Evolutionary conservation across 768 basidiomycete genomes (phyloP).

Genomic region (Gymnopilus dilepis): DNA sequence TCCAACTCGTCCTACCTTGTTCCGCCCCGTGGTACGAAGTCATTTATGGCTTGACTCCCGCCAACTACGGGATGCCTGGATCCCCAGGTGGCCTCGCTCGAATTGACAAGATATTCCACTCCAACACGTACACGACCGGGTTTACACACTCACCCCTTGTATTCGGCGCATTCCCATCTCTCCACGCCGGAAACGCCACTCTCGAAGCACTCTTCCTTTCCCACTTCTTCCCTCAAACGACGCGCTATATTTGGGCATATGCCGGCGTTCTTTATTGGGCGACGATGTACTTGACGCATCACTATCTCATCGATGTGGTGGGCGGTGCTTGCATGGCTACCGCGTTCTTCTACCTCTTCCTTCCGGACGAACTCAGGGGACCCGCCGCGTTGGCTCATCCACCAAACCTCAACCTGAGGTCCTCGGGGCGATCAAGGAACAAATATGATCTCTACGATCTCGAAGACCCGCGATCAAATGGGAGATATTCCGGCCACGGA

Average conservation of each 20-base stretch:
- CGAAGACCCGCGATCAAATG: conserved; percentile 56
- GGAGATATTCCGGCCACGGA: conserved; percentile 21
- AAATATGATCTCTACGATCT: conserved; percentile 85
- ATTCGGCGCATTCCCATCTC: conserved; percentile 95
- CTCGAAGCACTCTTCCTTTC: conserved; percentile 92
- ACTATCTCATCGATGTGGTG: conserved; percentile 98
- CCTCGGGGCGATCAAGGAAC: conserved; percentile 39
- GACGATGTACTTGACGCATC: conserved; percentile 98
- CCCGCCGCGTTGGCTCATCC: conserved; percentile 56
- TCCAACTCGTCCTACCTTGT: conserved; percentile 90
- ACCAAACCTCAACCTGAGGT: conserved; percentile 36
- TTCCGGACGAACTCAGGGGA: conserved; percentile 80
- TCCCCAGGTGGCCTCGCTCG: conserved; percentile 92
- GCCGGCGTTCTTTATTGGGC: conserved; percentile 92
- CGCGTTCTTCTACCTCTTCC: conserved; percentile 84
- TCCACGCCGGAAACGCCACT: conserved; percentile 91
- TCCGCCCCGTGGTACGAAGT: conserved; percentile 98
- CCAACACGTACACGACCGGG: conserved; percentile 72
- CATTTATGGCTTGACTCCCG: conserved; percentile 94
- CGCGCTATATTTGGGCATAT: conserved; percentile 80
- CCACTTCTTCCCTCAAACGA: conserved; percentile 88
- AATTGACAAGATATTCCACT: conserved; percentile 87
- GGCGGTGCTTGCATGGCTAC: conserved; percentile 92
- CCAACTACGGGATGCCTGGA: conserved; percentile 89
- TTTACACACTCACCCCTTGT: conserved; percentile 92